These are phyloP conservation scores for Nakazawaea ernobii DNA, from an alignment of 805 yeast genomes.

Conservation along the genomic window DNA sequence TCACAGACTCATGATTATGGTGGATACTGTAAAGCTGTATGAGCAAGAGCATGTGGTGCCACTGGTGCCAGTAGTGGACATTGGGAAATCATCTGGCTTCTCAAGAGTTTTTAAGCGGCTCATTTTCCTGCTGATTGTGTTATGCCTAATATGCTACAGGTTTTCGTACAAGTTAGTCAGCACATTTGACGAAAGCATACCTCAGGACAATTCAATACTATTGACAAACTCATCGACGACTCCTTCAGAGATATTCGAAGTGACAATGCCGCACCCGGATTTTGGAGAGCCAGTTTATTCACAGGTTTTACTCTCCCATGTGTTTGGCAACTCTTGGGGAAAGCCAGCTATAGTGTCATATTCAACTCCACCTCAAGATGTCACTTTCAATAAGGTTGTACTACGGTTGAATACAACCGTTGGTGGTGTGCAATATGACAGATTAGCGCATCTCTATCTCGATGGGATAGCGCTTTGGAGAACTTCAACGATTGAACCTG, in stretches of 20 bases:
- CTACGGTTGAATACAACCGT: conserved; percentile 47
- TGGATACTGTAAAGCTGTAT: too few relatives aligned
- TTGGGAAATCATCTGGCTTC: not conserved
- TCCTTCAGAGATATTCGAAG: conserved; percentile 24
- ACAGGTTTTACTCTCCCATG: conserved; percentile 34
- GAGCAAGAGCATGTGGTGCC: too few relatives aligned
- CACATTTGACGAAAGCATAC: too few relatives aligned
- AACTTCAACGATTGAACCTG: conserved; percentile 80
- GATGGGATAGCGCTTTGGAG: conserved; percentile 73
- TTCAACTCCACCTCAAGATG: conserved; percentile 36
- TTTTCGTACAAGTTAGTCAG: not conserved
- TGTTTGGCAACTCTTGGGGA: conserved; percentile 61
- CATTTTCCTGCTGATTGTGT: not conserved
- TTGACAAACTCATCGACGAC: not conserved
- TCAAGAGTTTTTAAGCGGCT: not conserved
- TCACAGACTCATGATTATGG: too few relatives aligned
- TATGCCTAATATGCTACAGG: not conserved
- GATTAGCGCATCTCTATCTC: conserved; percentile 58
- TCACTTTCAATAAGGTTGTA: conserved; percentile 46
- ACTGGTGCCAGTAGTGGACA: too few relatives aligned
- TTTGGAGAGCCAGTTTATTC: conserved; percentile 33
- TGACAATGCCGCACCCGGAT: conserved; percentile 22
- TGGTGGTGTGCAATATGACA: conserved; percentile 58
- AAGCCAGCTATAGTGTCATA: conserved; percentile 38
- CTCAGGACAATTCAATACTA: not conserved